phyloP scores from a whole-genome alignment of 176 grass and related monocot species.

The Triticum aestivum region IWGSC_CS_RefSeq_v2.1 NC_057799.1:118315864-118316363 shows the following conservation, averaged over 20 bases:
- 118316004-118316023: neutral
- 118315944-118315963: neutral
- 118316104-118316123: no score
- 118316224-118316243: neutral
- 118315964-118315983: neutral
- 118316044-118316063: constrained; percentile 11
- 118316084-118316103: no score
- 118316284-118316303: neutral
- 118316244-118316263: neutral
- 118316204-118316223: neutral
- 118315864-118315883: neutral
- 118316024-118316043: neutral
- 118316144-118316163: neutral
- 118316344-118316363: neutral
- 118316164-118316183: neutral
- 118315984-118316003: neutral
- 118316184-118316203: neutral
- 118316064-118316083: neutral
- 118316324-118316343: neutral
- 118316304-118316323: neutral
- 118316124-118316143: neutral
- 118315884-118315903: neutral
- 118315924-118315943: neutral
- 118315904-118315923: neutral
- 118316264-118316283: neutral